Evolutionary conservation across 208 protist genomes (phyloP), one percentile per base, ranked within the genome.

Genomic region (Acanthamoeba royreba): DNA sequence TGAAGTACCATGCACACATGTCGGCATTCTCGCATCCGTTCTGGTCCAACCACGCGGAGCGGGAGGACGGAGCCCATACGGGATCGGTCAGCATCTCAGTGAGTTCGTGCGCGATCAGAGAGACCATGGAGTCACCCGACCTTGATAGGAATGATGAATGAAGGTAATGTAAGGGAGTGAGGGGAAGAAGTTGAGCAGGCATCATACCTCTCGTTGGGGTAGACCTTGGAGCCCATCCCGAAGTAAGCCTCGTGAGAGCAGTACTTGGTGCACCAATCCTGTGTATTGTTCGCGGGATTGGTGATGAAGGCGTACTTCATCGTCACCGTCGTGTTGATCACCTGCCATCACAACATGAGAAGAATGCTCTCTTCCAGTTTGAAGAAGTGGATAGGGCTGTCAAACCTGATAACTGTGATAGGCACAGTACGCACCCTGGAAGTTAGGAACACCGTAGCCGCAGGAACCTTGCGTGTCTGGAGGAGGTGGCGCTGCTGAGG

Each of bases 171-270:
- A 83, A 33, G 19, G 5, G 3, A 28, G 2, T 8, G 43, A 52
- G 25, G 17, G 7, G 25, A 38, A n/a, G n/a, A n/a, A 35, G 22
- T 2, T 25, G 38, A 83, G 11, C 4, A 1, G 28, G 63, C 19
- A 2, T 15, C 69, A 19, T 38, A 83, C 74, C 74, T 85, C 25
- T 85, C 74, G 43, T 85, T 85, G 0, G 74, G 74, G 43, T 85
- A 85, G 1, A 42, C 25, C 33, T 22, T n/a, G 9, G 43, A 7
- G 3, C 74, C 74, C 2, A 85, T 40, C 0, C 74, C 74, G 25
- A 85, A 85, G 74, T 85, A 85, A 11, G 74, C 74, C 74, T 85
- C 74, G 43, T 85, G 74, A 9, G 74, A 85, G 25, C 74, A 85
- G n/a, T 53, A 85, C 43, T 38, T 85, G 43, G 74, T 85, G 19